phyloP scores from a whole-genome alignment of 2,329 filamentous ascomycete genomes.

The Gnomoniopsis smithogilvyi region DNA sequence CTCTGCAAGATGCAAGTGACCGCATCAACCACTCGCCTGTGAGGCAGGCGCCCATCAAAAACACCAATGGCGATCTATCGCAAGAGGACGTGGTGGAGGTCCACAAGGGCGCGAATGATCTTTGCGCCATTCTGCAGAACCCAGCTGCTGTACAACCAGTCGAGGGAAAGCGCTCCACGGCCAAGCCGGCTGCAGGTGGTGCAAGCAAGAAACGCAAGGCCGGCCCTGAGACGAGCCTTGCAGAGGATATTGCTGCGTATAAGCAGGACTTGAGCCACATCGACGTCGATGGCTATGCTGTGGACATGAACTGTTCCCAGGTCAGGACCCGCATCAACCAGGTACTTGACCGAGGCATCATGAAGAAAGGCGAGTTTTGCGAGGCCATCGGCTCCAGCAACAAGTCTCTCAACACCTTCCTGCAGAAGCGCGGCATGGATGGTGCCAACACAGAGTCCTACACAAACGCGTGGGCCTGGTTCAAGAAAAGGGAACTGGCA shows the following conservation, averaged over 20 bases:
- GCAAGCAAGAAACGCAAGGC: slow-evolving; percentile 27
- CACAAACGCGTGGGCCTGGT: slow-evolving; percentile 37
- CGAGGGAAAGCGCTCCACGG: not conserved
- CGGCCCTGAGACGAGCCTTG: slow-evolving; percentile 22
- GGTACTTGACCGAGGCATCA: slow-evolving; percentile 42
- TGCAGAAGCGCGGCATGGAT: slow-evolving; percentile 42
- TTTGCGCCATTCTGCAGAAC: not conserved
- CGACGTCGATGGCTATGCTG: not conserved
- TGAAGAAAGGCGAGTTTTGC: slow-evolving; percentile 49
- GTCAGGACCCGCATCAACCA: slow-evolving; percentile 23
- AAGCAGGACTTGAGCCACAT: slow-evolving; percentile 24
- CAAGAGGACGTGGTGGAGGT: not conserved
- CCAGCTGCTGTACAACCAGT: not conserved
- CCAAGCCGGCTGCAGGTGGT: not conserved
- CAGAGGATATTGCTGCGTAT: slow-evolving; percentile 26
- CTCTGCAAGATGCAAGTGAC: slow-evolving; percentile 28
- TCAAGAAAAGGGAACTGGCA: slow-evolving; percentile 47
- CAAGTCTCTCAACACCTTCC: slow-evolving; percentile 39
- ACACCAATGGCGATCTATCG: not conserved
- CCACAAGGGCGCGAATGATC: not conserved
- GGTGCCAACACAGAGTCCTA: slow-evolving; percentile 33
- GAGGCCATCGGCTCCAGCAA: slow-evolving; percentile 41
- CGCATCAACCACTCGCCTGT: slow-evolving; percentile 25
- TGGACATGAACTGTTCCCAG: slow-evolving; percentile 8
- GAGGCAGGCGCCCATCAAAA: slow-evolving; percentile 10